A percentile compares a stretch with the other conserved stretches of the same genome.
Evolutionary conservation across 2,329 filamentous ascomycete species (phyloP).

Genomic region (Colletotrichum neosansevieriae): DNA sequence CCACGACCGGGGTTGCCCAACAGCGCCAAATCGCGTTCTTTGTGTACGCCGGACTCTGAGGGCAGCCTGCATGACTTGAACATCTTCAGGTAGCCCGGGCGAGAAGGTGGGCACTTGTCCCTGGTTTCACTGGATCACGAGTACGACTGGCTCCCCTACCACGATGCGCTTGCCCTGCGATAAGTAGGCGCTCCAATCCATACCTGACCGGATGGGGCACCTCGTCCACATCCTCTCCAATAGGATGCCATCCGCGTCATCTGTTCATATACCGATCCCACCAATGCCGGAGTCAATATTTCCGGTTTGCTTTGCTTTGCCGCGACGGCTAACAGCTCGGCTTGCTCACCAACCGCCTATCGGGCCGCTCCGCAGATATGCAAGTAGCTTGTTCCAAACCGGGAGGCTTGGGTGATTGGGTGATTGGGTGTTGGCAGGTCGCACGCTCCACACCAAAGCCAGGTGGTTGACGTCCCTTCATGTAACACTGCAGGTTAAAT

Average conservation of each 20-base stretch:
- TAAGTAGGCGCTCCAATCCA: background rate
- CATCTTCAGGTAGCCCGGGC: background rate
- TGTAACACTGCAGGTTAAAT: conserved; percentile 10
- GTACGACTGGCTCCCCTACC: conserved; percentile 2
- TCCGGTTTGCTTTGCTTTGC: conserved; percentile 22
- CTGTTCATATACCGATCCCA: background rate
- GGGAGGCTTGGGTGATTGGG: background rate
- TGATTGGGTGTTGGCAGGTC: conserved; percentile 17
- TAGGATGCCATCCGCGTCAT: conserved; percentile 6
- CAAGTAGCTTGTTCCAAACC: conserved; percentile 13
- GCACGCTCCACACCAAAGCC: conserved; percentile 3
- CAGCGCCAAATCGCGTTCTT: conserved; percentile 8
- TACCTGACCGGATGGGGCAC: background rate
- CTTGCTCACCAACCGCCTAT: conserved; percentile 27
- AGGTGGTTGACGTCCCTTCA: conserved; percentile 10
- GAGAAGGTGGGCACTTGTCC: conserved; percentile 24
- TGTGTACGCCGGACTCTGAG: background rate
- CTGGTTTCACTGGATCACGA: conserved; percentile 28
- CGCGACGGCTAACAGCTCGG: conserved; percentile 21
- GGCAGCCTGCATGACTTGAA: conserved; percentile 28
- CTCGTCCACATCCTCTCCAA: background rate
- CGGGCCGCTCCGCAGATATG: conserved; percentile 34
- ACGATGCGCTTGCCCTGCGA: conserved; percentile 15
- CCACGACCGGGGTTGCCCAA: background rate
- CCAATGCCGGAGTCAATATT: background rate